Base-by-base conservation (phyloP, 2,329 filamentous ascomycete species). In the Colletotrichum liriopes region DNA sequence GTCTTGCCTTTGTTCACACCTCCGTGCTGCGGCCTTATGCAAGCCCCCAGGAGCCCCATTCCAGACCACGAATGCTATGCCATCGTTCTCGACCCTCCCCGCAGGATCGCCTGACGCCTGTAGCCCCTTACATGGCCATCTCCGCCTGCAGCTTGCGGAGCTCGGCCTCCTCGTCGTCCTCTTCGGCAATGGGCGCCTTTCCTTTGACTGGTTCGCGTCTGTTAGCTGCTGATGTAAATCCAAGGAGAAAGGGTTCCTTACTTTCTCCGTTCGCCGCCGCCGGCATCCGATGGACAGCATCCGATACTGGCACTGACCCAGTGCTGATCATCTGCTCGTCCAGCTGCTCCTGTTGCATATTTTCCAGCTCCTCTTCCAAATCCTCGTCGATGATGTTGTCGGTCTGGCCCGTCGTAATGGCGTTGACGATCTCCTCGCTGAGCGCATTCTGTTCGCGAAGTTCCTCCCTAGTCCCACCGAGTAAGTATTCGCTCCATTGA, bases 111-210 rank as follows among this genome's bases (percentile, higher is more conserved):
- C 37, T 63, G 56, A 56, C 56, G 35, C 45, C 60, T 59, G 32
- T 39, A 45, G 39, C 41, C 39, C 51, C 73, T 87, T 79, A 97
- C 93, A 98, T 98, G 75, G 95, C 95, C 96, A 98, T 98, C 84
- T 98, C 96, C 45, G 94, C 95, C 82, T 97, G 95, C 77, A 99
- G 84, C 85, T 96, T 98, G 83, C 93, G 91, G 79, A 98, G 87
- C 85, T 98, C 96, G 78, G 93, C 96, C 83, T 98, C 96, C 81
- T 98, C 96, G 88, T 98, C 96, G 82, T 98, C 95, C 82, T 98
- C 94, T 80, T 93, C 91, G 64, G 76, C 80, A 56, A 64, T 67
- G 43, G 83, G 81, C 73, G 85, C 84, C 76, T 90, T 87, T 75
- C 85, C 82, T 85, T 87, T 87, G 81, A 87, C 86, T 89, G 72